Conservation (phyloP, 495 filamentous ascomycete species). For the Tuber microsphaerosporum region DNA sequence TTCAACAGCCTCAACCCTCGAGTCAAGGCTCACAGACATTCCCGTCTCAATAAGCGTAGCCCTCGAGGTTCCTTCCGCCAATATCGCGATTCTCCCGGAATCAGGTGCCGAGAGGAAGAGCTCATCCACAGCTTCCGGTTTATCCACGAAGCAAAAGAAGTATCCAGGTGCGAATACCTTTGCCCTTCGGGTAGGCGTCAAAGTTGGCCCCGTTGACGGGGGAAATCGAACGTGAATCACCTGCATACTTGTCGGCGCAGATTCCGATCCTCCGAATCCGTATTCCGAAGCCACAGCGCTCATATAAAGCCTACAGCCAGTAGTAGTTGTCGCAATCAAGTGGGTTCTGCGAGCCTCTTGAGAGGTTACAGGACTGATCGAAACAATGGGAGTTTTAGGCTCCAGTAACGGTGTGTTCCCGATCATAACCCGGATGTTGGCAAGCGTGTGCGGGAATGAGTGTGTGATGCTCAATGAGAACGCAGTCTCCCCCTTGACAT, state of each 20-base stretch:
- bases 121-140: conserved; percentile 49
- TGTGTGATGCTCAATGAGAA: conserved; percentile 55
- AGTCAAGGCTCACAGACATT: conserved; percentile 63
- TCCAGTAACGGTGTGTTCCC: conserved; percentile 61
- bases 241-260: conserved; percentile 90
- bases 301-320: conserved; percentile 83
- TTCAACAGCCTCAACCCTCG: conserved; percentile 66
- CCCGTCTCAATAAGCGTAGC: conserved; percentile 57
- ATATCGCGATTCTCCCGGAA: conserved; percentile 64
- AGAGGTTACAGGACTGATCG: conserved; percentile 73
- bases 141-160: conserved; percentile 59
- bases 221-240: conserved; percentile 92
- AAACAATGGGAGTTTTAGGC: conserved; percentile 62
- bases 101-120: conserved; percentile 85
- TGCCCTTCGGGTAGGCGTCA: conserved; percentile 38
- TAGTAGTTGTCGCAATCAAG: conserved; percentile 82
- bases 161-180: conserved; percentile 64
- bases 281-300: conserved; percentile 72
- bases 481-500: conserved; percentile 56
- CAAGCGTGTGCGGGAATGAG: conserved; percentile 50
- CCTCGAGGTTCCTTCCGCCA: conserved; percentile 50
- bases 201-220: conserved; percentile 45
- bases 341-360: conserved; percentile 76
- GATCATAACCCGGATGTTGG: conserved; percentile 73
- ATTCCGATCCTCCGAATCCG: conserved; percentile 56